Base-by-base conservation (phyloP, 1,284 basidiomycete genomes). In the Polyporus tsugae region DNA sequence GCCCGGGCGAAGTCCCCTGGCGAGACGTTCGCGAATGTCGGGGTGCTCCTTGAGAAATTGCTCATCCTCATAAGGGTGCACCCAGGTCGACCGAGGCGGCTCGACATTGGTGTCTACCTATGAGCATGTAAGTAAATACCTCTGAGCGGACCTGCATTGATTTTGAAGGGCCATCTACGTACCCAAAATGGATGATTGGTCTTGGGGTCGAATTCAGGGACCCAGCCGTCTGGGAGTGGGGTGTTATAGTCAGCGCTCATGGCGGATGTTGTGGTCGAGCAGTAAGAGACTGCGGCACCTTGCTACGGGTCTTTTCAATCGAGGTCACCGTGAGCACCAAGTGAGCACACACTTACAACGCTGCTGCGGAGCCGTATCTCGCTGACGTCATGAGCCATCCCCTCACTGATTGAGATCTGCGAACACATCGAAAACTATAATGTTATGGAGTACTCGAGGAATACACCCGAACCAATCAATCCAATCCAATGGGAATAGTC, bases 51-150 rank as follows among this genome's bases (percentile, higher is more conserved):
- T 74, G 35, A 91, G 80, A 77, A 85, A 92, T 66, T 87, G 83
- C 63, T 89, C 86, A 74, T 92, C 90, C 65, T 92, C 88, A 70
- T 87, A 88, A 1, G 91, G 91, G 74, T 93, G 90, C 3, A 84
- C 82, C 91, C 91, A 93, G 71, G 88, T 91, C 0, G 88, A 83
- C 3, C 91, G 85, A 6, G 90, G 87, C n/a, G 91, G 91, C 3
- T 78, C 81, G 4, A 86, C 85, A 62, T 79, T 82, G 0, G 90
- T 92, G 72, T 93, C 89, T n/a, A 92, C 88, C 90, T 86, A 65
- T 68, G 46, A 38, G 59, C 42, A 49, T 60, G 68, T 67, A 64
- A 74, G 66, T 62, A 64, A 74, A 66, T 62, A 61, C 42, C 19
- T 52, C 46, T 52, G 22, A 11, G 25, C 60, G 49, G 44, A 7